These are phyloP conservation scores for Eragrostis nindensis DNA, from an alignment of 176 grass and related monocot species.

Conservation along the genomic window DNA sequence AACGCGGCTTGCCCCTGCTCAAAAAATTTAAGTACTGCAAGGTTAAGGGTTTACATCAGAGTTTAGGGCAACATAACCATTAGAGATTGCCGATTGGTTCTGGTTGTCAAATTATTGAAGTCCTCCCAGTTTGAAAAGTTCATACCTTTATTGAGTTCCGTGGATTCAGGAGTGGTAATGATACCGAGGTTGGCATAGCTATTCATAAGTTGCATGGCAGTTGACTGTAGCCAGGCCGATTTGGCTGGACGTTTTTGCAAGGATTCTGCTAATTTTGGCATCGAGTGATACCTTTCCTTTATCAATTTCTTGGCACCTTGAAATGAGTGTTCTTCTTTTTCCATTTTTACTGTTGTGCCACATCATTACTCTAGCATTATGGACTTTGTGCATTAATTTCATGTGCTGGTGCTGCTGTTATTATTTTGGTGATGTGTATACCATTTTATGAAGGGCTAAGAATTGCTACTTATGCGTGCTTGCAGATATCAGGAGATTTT, in stretches of 20 bases:
- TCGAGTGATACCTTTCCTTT: not conserved
- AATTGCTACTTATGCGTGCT: not conserved
- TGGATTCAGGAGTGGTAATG: not conserved
- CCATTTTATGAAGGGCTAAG: not conserved
- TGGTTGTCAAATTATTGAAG: not conserved
- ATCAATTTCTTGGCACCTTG: not conserved
- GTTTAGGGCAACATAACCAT: not conserved
- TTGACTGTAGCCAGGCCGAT: not conserved
- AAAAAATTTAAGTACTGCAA: no score
- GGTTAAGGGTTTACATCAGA: not conserved
- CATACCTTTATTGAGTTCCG: not conserved
- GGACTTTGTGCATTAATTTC: not conserved
- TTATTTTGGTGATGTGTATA: not conserved
- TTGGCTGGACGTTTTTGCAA: not conserved
- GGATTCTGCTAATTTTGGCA: not conserved
- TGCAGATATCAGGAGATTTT: conserved; percentile 96
- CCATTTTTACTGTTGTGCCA: not conserved
- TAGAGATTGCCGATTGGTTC: no score
- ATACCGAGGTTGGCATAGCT: not conserved
- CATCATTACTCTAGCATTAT: not conserved
- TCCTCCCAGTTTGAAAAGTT: not conserved
- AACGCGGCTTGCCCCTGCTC: no score
- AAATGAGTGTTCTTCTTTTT: not conserved
- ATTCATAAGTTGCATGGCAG: not conserved
- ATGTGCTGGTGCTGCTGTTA: not conserved